Percentiles rank a stretch among this genome's conserved stretches.
These are phyloP conservation scores for Salvia splendens DNA, from an alignment of 257 asterid species.

Conservation along the genomic window DNA sequence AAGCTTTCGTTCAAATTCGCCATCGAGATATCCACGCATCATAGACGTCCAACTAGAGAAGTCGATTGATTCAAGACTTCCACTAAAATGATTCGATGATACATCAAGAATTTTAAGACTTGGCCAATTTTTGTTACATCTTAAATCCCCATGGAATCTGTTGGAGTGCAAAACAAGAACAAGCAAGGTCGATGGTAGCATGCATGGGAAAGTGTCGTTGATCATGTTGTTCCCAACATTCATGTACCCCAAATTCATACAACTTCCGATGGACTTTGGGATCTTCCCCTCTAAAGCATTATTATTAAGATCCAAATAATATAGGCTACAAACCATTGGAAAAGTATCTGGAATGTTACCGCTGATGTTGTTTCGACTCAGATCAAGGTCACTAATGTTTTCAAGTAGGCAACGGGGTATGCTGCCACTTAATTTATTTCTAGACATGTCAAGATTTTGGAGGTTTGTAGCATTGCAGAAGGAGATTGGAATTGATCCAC, in stretches of 20 bases:
- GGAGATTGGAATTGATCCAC: slow-evolving; percentile 34
- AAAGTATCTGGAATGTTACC: slow-evolving; percentile 28
- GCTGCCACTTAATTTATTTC: slow-evolving; percentile 25
- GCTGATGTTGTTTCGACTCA: slow-evolving; percentile 30
- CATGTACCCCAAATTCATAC: slow-evolving; percentile 38
- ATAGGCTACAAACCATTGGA: slow-evolving; percentile 2
- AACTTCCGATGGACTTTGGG: slow-evolving; percentile 37
- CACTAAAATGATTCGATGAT: slow-evolving; percentile 27
- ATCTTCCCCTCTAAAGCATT: slow-evolving; percentile 20
- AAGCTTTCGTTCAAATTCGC: background rate
- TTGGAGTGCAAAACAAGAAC: slow-evolving; percentile 47
- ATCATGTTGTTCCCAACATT: slow-evolving; percentile 48
- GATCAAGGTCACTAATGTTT: background rate
- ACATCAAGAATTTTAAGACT: slow-evolving; percentile 31
- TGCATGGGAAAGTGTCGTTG: slow-evolving; percentile 29
- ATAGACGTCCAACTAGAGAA: background rate
- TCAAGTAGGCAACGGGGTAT: background rate
- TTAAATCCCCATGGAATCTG: slow-evolving; percentile 40
- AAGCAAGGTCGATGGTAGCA: slow-evolving; percentile 38
- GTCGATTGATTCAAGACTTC: background rate
- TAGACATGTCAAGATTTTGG: slow-evolving; percentile 37
- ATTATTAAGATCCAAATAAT: slow-evolving; percentile 23
- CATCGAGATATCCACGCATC: background rate
- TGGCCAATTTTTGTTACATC: slow-evolving; percentile 30
- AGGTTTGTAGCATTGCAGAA: slow-evolving; percentile 20